Base-by-base conservation (phyloP, 768 basidiomycete genomes). In the Mrakia gelida region DNA sequence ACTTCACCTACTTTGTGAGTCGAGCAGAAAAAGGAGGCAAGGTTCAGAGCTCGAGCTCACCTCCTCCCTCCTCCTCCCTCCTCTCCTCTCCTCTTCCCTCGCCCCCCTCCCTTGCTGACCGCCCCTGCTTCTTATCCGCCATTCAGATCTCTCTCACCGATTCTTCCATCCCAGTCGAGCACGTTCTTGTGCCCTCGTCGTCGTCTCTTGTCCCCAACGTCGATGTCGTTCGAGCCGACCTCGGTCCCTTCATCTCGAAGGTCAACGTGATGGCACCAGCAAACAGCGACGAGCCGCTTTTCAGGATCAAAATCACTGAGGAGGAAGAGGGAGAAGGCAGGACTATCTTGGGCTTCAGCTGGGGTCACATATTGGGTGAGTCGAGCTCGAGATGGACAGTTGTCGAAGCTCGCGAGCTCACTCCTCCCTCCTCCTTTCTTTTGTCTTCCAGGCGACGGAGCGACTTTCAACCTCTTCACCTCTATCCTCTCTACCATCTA, bases 281-380 rank as follows among this genome's bases (percentile, higher is more conserved):
- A 2, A 70, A 70, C 67, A 70, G 38, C 67, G 67, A 70, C 38
- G 41, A 34, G 26, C 41, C 41, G 11, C 67, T 70, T 4, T n/a
- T 70, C 34, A 70, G 21, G 26, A 70, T 70, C 67, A 70, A 43
- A 41, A 41, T 70, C 67, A 70, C 67, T 8, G 67, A 70, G 23
- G 32, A 67, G n/a, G 34, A 70, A 30, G 34, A 26, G 2, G 67
- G 67, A 9, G 34, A 45, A 28, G 59, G 59, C 3, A 59, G 28
- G 10, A 70, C 67, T 11, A 41, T 45, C 23, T 15, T 70, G 10
- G 67, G 67, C 15, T 26, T 70, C 67, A 41, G 38, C 38, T 70
- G 67, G 67, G 67, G 67, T 10, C 67, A 70, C 23, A 45, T 70
- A 23, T 70, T 21, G 65, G 65, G n/a, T 59, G 1, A 23, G 32